A percentile compares a stretch with the other conserved stretches of the same genome.
Evolutionary conservation across 2,329 filamentous ascomycete species (phyloP).

Genomic region (Pseudogymnoascus sp.): DNA sequence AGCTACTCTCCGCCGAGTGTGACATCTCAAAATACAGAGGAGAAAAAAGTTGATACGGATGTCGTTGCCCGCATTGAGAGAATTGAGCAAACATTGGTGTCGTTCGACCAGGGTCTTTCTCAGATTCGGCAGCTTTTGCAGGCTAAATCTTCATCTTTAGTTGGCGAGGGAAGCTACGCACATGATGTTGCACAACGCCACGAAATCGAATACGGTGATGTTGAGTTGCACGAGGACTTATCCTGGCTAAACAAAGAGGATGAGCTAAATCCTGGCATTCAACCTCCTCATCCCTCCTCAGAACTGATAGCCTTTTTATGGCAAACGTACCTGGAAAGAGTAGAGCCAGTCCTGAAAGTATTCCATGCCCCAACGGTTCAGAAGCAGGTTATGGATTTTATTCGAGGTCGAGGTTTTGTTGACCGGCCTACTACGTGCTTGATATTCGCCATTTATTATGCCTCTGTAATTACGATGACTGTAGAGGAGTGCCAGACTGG

Average conservation of each 20-base stretch:
- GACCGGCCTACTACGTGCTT: slow-evolving; percentile 47
- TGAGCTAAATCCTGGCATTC: neutral
- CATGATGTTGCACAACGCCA: neutral
- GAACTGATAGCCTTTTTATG: neutral
- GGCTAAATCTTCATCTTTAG: neutral
- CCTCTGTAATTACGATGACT: slow-evolving; percentile 43
- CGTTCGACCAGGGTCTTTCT: too few relatives aligned
- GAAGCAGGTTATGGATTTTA: slow-evolving; percentile 37
- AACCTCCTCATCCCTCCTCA: neutral
- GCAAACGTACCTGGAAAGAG: slow-evolving; percentile 19
- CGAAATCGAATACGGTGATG: neutral
- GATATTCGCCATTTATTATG: slow-evolving; percentile 55
- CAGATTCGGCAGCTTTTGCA: too few relatives aligned
- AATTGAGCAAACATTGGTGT: too few relatives aligned
- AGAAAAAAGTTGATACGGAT: too few relatives aligned
- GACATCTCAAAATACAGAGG: too few relatives aligned
- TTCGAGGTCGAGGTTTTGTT: slow-evolving; percentile 39
- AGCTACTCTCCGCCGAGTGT: too few relatives aligned
- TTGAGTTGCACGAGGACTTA: neutral
- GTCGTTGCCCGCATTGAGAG: too few relatives aligned
- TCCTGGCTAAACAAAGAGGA: neutral
- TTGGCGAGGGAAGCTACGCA: neutral
- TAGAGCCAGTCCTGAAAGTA: slow-evolving; percentile 53
- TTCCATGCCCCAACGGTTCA: slow-evolving; percentile 48
- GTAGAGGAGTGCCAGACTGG: slow-evolving; percentile 37